Evolutionary conservation across 2,329 filamentous ascomycete species (phyloP).

Genomic region (Aspergillus udagawae): DNA sequence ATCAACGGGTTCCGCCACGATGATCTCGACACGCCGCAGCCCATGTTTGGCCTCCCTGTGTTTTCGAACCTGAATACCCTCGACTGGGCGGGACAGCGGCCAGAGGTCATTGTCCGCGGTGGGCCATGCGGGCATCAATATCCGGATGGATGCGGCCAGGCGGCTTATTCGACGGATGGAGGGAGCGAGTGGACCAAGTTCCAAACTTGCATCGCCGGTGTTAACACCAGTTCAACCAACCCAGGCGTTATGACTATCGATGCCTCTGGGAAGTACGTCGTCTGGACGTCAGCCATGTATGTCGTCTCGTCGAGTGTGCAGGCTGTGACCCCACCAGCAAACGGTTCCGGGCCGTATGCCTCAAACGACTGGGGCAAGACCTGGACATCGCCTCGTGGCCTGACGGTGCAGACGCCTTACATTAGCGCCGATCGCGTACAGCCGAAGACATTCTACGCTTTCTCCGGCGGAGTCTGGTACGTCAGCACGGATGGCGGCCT

Average conservation of each 20-base stretch:
- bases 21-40: slow-evolving; percentile 10
- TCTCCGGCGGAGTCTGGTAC: slow-evolving; percentile 7
- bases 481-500: slow-evolving; percentile 11
- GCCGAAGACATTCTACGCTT: slow-evolving; percentile 12
- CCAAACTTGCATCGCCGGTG: slow-evolving; percentile 7
- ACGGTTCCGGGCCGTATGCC: slow-evolving; percentile 9
- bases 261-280: slow-evolving; percentile 10
- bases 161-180: slow-evolving; percentile 9
- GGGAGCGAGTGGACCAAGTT: slow-evolving; percentile 10
- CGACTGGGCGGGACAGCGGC: slow-evolving; percentile 12
- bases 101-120: slow-evolving; percentile 8
- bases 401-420: slow-evolving; percentile 8
- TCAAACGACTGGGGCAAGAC: slow-evolving; percentile 7
- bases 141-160: slow-evolving; percentile 11
- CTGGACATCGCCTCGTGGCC: slow-evolving; percentile 9
- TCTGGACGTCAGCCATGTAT: slow-evolving; percentile 10
- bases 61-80: slow-evolving; percentile 13
- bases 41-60: slow-evolving; percentile 11
- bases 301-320: slow-evolving; percentile 6
- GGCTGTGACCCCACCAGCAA: slow-evolving; percentile 1
- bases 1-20: slow-evolving; percentile 9
- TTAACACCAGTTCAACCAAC: slow-evolving; percentile 6
- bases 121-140: slow-evolving; percentile 12
- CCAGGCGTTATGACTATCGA: slow-evolving; percentile 11
- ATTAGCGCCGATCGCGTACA: slow-evolving; percentile 12